phyloP scores from a whole-genome alignment of 371 early-diverging fungal species.

The Mortierella sp. region DNA sequence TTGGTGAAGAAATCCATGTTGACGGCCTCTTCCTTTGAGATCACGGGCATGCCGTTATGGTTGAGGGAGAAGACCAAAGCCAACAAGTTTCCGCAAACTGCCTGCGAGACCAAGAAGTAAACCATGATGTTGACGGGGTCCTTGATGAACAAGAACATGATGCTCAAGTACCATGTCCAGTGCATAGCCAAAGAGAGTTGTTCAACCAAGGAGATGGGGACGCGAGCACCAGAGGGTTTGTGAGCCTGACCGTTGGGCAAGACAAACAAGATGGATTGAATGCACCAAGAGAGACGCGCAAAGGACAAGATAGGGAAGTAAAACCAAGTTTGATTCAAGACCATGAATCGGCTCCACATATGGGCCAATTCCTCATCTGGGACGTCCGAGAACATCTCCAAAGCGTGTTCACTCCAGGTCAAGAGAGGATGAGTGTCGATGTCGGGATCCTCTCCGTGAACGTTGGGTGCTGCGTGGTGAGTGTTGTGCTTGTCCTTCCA shows the following conservation, averaged over 20 bases:
- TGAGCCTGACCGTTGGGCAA: conserved; percentile 66
- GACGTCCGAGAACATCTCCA: conserved; percentile 77
- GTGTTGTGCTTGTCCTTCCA: conserved; percentile 96
- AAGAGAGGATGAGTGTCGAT: conserved; percentile 89
- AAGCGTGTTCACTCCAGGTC: conserved; percentile 88
- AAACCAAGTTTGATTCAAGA: conserved; percentile 82
- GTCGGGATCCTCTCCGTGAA: conserved; percentile 89
- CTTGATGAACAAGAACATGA: conserved; percentile 67
- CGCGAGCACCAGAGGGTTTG: conserved; percentile 62
- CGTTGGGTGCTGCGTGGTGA: conserved; percentile 89
- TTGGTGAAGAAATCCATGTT: conserved; percentile 84
- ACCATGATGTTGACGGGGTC: conserved; percentile 67
- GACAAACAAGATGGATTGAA: conserved; percentile 76
- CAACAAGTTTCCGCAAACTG: conserved; percentile 81
- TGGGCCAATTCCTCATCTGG: conserved; percentile 69
- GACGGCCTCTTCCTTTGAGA: conserved; percentile 76
- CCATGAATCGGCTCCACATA: conserved; percentile 75
- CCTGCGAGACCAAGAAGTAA: conserved; percentile 79
- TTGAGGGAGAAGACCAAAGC: conserved; percentile 88
- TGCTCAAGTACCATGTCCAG: conserved; percentile 77
- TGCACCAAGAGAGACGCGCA: conserved; percentile 84
- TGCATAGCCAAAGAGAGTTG: conserved; percentile 71
- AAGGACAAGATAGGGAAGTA: conserved; percentile 86
- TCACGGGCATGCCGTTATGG: conserved; percentile 92
- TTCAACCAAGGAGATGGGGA: conserved; percentile 66